Evolutionary conservation across 208 protist species (phyloP).

Genomic region (Trypanosoma mega): DNA sequence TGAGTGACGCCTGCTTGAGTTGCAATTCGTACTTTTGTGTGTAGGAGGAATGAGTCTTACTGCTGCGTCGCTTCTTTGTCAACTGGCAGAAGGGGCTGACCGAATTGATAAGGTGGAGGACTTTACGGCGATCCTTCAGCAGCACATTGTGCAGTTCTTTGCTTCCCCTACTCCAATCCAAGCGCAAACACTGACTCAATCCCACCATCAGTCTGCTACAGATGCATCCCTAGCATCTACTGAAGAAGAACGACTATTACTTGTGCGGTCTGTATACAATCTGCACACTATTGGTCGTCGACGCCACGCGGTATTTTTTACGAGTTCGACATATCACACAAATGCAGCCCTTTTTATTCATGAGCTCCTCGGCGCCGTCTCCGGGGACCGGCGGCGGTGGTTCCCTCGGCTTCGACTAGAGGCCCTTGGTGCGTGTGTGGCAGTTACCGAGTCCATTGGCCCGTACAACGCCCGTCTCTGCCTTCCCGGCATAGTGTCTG

Average conservation of each 20-base stretch:
- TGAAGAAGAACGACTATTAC: constrained; percentile 69
- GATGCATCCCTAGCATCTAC: constrained; percentile 43
- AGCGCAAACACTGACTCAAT: no score
- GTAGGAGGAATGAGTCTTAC: background rate
- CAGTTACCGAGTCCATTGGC: constrained; percentile 59
- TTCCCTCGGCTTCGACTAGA: constrained; percentile 75
- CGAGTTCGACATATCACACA: constrained; percentile 44
- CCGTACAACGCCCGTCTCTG: constrained; percentile 52
- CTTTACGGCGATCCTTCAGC: constrained; percentile 60
- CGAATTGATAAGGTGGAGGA: constrained; percentile 40
- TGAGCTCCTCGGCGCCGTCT: constrained; percentile 69
- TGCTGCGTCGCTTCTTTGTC: constrained; percentile 7
- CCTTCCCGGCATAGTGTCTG: constrained; percentile 76
- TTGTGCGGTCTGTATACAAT: constrained; percentile 45
- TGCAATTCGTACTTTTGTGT: background rate
- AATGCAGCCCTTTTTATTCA: constrained; percentile 84
- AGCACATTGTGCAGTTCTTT: constrained; percentile 66
- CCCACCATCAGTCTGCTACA: constrained; percentile 5
- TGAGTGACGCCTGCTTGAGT: no score
- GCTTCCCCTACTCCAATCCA: background rate
- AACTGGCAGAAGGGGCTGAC: constrained; percentile 43
- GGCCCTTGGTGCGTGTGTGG: constrained; percentile 51
- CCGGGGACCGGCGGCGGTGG: constrained; percentile 72
- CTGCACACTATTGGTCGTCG: constrained; percentile 52
- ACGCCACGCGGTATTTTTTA: constrained; percentile 46